Base-by-base conservation (phyloP, 805 yeast species). In the Komagataella phaffii region DNA sequence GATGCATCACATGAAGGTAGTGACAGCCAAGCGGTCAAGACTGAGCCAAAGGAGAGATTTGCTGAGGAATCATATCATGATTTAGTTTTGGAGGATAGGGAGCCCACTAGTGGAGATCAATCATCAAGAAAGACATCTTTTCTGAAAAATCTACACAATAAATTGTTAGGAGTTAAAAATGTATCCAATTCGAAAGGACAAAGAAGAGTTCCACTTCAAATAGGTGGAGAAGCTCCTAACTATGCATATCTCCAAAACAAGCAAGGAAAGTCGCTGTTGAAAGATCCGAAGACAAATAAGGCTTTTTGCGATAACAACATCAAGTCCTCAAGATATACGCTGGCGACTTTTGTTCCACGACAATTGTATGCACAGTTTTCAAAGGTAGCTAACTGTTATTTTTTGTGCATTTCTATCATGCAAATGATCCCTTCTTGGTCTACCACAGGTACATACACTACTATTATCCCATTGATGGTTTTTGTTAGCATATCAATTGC, bases 361-460 rank as follows among this genome's bases (percentile, higher is more conserved):
- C 97, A 93, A 61, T 64, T 93, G 44, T 74, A 80, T 55, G 96
- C 93, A 3, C 99, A 93, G 65, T 91, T 93, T 61, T 88, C 96
- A 21, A 91, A 88, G 62, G 61, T 93, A 47, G 99, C 99, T 24
- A 93, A 93, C 63, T 73, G 90, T 55, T 91, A 93, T 65, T 93
- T 93, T 67, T 69, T 93, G 76, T 73, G 81, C 2, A 93, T 93
- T 17, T 90, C 98, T 2, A 85, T 93, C 55, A 71, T 93, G 72
- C 99, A 93, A 64, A 83, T 91, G 90, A 83, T 93, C 49, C 98
- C 99, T 0, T 80, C 89, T 2, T 93, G 96, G 97, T 88, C 96
- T 1, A 88, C 99, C 5, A 93, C 99, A 0, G 99, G 98, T 54
- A 85, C 89, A 10, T 88, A 81, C 62, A 93, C 98, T 3, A 93